These are phyloP conservation scores for Catunica adiposa DNA, from an alignment of 2,329 filamentous ascomycete genomes.

Conservation along the genomic window DNA sequence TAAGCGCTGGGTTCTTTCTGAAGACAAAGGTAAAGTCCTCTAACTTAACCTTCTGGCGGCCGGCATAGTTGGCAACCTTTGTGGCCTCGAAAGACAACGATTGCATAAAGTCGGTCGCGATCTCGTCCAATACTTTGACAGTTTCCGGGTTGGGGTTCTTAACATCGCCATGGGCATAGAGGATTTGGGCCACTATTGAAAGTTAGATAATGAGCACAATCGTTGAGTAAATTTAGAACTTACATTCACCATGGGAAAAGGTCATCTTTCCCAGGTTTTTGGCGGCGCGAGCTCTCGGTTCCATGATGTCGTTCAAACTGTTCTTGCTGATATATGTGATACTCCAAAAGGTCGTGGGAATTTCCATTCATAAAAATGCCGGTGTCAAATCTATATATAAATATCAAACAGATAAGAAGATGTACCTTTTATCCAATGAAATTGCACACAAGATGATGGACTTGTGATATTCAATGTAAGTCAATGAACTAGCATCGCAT, in stretches of 20 bases:
- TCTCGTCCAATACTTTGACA: constrained; percentile 77
- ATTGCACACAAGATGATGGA: neutral
- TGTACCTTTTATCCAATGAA: neutral
- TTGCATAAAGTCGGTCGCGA: constrained; percentile 91
- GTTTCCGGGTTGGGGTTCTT: constrained; percentile 66
- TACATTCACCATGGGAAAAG: constrained; percentile 56
- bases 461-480: neutral
- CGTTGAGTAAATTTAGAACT: constrained; percentile 18
- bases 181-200: constrained; percentile 48
- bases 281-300: constrained; percentile 59
- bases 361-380: too few species aligned
- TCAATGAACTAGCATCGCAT: neutral
- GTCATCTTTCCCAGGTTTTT: constrained; percentile 75
- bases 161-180: constrained; percentile 68
- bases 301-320: constrained; percentile 35
- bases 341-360: neutral
- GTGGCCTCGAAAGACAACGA: constrained; percentile 84
- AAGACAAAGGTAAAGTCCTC: constrained; percentile 96
- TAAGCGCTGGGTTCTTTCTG: constrained; percentile 64
- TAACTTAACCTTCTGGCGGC: constrained; percentile 92
- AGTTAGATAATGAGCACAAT: neutral
- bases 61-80: constrained; percentile 66
- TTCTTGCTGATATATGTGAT: neutral
- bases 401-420: neutral
- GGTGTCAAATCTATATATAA: too few species aligned